These are phyloP conservation scores for Babesia caballi DNA, from an alignment of 169 alveolate species.

Conservation along the genomic window DNA sequence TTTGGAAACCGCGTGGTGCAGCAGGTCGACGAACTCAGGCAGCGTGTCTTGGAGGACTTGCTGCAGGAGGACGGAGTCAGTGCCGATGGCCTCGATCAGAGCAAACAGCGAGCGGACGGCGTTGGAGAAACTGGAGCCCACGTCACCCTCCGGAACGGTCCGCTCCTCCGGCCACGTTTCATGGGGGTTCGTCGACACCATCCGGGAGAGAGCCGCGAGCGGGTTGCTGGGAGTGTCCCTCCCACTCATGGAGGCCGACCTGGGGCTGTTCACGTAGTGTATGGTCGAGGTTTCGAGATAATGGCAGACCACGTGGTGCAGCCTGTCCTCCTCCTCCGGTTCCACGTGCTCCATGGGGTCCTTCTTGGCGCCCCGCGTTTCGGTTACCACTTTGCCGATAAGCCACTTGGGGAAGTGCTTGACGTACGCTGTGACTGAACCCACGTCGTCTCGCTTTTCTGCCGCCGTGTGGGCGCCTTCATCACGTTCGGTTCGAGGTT, in stretches of 20 bases:
- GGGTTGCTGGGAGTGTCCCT: neutral
- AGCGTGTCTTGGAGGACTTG: neutral
- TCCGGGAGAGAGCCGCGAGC: neutral
- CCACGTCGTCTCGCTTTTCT: too few relatives aligned
- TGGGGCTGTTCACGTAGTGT: neutral
- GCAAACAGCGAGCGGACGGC: slow-evolving; percentile 30
- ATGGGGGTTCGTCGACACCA: neutral
- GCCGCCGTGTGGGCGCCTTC: neutral
- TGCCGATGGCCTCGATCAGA: neutral
- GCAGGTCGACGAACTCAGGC: slow-evolving; percentile 14
- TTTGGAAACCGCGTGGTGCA: neutral
- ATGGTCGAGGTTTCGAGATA: neutral
- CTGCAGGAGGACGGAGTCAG: neutral
- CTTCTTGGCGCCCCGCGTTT: neutral
- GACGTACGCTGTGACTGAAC: too few relatives aligned
- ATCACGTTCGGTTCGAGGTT: neutral
- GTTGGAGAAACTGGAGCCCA: slow-evolving; percentile 20
- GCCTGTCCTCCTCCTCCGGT: neutral
- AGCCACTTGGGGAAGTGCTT: slow-evolving; percentile 16
- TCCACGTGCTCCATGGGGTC: neutral
- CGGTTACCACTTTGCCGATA: neutral
- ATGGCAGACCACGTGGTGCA: neutral
- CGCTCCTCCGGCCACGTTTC: neutral
- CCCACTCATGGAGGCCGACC: neutral
- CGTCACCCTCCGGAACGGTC: neutral